A percentile compares a stretch with the other conserved stretches of the same genome.
These are phyloP conservation scores for Solanum medicagineum DNA, from an alignment of 257 asterid species.

Conservation along the genomic window DNA sequence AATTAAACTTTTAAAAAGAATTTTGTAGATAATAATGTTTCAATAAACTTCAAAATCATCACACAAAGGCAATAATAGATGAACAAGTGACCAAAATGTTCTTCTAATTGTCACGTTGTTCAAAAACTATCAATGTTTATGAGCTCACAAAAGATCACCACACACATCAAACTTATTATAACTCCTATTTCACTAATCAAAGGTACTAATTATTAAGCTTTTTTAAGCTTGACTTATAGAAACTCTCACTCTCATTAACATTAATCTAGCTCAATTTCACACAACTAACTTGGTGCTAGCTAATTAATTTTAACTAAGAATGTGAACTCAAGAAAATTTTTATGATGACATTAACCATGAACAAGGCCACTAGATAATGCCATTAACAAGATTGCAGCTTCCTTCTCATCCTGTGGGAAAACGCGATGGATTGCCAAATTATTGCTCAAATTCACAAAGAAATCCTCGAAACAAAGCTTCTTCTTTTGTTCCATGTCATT, in stretches of 20 bases:
- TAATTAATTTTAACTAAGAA: background rate
- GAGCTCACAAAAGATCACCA: background rate
- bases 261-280: background rate
- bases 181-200: background rate
- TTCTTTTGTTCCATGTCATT: slow-evolving; percentile 11
- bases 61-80: background rate
- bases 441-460: slow-evolving; percentile 60
- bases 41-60: background rate
- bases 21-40: too few relatives aligned
- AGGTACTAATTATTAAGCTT: too few relatives aligned
- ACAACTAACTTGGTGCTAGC: background rate
- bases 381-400: slow-evolving; percentile 90
- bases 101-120: background rate
- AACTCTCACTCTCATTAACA: background rate
- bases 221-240: background rate
- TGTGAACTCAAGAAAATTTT: background rate
- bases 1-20: background rate
- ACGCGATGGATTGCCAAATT: slow-evolving; percentile 53
- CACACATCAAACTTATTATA: background rate
- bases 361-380: slow-evolving; percentile 79
- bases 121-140: background rate
- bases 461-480: slow-evolving; percentile 51
- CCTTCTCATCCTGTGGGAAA: slow-evolving; percentile 89
- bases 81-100: background rate
- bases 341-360: slow-evolving; percentile 28